Conservation (phyloP, 768 basidiomycete species). For the Podaxis sp. region DNA sequence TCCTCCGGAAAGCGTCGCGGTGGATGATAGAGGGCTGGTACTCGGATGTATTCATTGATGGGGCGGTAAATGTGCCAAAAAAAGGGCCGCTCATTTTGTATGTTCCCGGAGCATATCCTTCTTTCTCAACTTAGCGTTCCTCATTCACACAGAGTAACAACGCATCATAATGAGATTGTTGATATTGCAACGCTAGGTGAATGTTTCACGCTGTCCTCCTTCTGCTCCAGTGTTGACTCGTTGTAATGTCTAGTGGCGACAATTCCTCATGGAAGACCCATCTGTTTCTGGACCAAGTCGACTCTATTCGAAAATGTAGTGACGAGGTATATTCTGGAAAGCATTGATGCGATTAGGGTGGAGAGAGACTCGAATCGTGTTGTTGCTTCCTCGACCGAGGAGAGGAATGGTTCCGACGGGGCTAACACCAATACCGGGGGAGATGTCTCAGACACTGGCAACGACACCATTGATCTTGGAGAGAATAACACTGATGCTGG, state of each 20-base stretch:
- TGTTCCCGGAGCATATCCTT: conserved; percentile 15
- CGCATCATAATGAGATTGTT: conserved; percentile 68
- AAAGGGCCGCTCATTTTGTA: conserved; percentile 61
- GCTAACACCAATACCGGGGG: no score
- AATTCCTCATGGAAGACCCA: conserved; percentile 51
- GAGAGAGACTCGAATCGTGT: conserved; percentile 51
- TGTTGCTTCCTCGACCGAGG: conserved; percentile 6
- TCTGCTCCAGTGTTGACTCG: background rate
- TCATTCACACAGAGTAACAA: conserved; percentile 39
- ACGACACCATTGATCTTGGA: no score
- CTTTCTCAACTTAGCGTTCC: background rate
- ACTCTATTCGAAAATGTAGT: conserved; percentile 60
- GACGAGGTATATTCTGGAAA: conserved; percentile 43
- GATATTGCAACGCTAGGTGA: conserved; percentile 46
- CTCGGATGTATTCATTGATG: conserved; percentile 53
- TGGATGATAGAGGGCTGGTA: conserved; percentile 61
- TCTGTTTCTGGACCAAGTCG: conserved; percentile 73
- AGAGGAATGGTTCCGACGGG: background rate
- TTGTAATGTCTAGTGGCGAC: conserved; percentile 36
- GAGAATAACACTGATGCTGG: no score
- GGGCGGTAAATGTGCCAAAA: conserved; percentile 49
- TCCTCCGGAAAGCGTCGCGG: conserved; percentile 56
- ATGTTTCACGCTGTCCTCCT: conserved; percentile 7
- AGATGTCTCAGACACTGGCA: no score
- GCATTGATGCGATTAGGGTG: conserved; percentile 72